Conservation (phyloP, 768 basidiomycete genomes). For the Gymnopilus junonius region DNA sequence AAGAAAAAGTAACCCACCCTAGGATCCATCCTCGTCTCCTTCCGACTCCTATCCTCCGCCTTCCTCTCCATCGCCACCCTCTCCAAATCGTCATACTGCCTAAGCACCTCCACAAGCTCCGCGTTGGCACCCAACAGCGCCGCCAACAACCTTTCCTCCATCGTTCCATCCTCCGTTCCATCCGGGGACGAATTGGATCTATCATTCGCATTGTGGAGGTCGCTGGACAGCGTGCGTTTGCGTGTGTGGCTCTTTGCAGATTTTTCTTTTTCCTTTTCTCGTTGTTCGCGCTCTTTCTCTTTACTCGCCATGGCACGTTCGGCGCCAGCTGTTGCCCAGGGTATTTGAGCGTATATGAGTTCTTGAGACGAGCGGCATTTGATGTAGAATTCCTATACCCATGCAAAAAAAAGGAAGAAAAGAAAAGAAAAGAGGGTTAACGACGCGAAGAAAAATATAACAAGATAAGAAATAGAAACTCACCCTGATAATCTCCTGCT, state of each 20-base stretch:
- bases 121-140: constrained; percentile 76
- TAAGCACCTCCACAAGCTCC: constrained; percentile 67
- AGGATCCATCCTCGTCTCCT: constrained; percentile 67
- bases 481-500: constrained; percentile 70
- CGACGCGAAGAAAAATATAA: not conserved
- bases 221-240: constrained; percentile 24
- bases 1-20: constrained; percentile 48
- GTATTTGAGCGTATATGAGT: constrained; percentile 83
- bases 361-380: constrained; percentile 86
- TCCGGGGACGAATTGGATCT: constrained; percentile 18
- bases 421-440: not conserved
- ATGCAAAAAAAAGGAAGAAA: not conserved
- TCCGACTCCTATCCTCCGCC: constrained; percentile 71
- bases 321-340: constrained; percentile 87
- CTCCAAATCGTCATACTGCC: constrained; percentile 79
- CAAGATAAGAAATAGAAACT: constrained; percentile 21
- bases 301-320: constrained; percentile 60
- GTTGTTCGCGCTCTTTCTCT: constrained; percentile 23
- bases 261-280: not conserved
- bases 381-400: constrained; percentile 73
- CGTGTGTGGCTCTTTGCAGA: constrained; percentile 17
- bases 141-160: constrained; percentile 77
- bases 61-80: constrained; percentile 66
- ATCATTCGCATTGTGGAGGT: constrained; percentile 23
- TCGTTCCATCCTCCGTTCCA: constrained; percentile 47